Percentiles rank a stretch among this genome's conserved stretches.
Conservation (phyloP, 2,329 filamentous ascomycete genomes). For the Phyllosticta paracitricarpa region DNA sequence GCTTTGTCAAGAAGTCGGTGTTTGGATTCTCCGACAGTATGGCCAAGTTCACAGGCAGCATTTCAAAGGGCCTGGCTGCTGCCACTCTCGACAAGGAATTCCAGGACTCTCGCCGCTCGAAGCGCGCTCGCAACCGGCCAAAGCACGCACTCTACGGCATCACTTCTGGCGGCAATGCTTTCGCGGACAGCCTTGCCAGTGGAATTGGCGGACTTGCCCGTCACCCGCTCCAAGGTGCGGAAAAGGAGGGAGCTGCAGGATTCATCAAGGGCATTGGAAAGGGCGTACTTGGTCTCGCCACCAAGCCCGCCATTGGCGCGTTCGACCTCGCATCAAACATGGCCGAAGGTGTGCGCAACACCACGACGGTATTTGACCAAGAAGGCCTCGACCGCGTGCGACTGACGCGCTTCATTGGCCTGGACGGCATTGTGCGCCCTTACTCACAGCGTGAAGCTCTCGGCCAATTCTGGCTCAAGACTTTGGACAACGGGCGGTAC, state of each 20-base stretch:
- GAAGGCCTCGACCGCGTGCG: conserved; percentile 90
- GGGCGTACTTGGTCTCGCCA: conserved; percentile 85
- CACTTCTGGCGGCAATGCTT: conserved; percentile 87
- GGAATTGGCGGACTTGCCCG: conserved; percentile 88
- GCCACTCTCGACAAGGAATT: conserved; percentile 98
- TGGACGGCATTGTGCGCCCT: conserved; percentile 86
- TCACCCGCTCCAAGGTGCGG: conserved; percentile 89
- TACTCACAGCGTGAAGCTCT: conserved; percentile 93
- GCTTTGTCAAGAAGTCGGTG: conserved; percentile 96
- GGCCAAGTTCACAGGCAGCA: conserved; percentile 92
- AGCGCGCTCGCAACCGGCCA: conserved; percentile 80
- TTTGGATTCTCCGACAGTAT: conserved; percentile 97
- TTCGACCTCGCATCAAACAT: conserved; percentile 96
- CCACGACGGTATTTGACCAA: conserved; percentile 93
- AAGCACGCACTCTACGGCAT: conserved; percentile 97
- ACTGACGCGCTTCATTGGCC: conserved; percentile 83
- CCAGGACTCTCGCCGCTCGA: conserved; percentile 91
- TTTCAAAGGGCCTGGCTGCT: conserved; percentile 91
- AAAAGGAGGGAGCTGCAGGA: conserved; percentile 85
- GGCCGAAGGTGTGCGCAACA: conserved; percentile 95
- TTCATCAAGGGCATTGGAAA: conserved; percentile 98
- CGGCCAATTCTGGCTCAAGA: conserved; percentile 98
- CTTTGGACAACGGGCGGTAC: conserved; percentile 92
- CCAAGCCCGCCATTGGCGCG: conserved; percentile 92
- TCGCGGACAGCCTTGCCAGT: conserved; percentile 84